Base-by-base conservation (phyloP, 139 green algal genomes). In the Volvox reticuliferus region DNA sequence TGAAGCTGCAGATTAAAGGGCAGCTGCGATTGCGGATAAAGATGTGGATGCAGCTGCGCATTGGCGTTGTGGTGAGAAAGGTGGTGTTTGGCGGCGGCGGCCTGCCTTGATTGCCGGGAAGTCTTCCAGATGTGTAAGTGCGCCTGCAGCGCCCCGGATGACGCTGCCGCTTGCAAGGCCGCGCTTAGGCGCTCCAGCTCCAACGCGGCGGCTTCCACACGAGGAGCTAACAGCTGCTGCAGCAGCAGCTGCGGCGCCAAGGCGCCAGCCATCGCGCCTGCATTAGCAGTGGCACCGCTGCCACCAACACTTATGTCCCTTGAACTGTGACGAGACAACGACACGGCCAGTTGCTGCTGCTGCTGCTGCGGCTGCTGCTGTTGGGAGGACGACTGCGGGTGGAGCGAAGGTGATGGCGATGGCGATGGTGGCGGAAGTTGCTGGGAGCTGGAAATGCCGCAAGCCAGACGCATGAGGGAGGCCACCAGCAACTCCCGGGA, bases 401-500 rank as follows among this genome's bases (percentile, higher is more conserved):
- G 90, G 32, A 44, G 84, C 36, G 77, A 62, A 65, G 78, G 90
- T 30, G 88, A 55, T 50, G 88, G 90, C 36, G 22, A 30, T 83
- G 77, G 20, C 36, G 44, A 14, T 62, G 85, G 69, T 78, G 19
- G 78, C 3, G 28, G 79, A 73, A 61, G 69, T 44, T 62, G 88
- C 81, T 30, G 69, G 88, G 12, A 22, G 78, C 32, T 82, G 71
- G 78, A 20, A 73, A 36, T 44, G 73, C 30, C 61, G 62, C 91
- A 90, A 17, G 90, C 92, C 3, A 93, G 76, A 44, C 89, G 87
- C 71, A 86, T 82, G 75, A 94, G 89, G 2, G 91, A 88, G 5
- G 92, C 87, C 69, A 95, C 87, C 33, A 95, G 86, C 67, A 95
- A 80, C 92, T 95, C 93, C 50, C 92, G 81, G 0, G 91, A 94